Conservation (phyloP, 1,139 yeast genomes). For the Entelexis sorbosivorans region DNA sequence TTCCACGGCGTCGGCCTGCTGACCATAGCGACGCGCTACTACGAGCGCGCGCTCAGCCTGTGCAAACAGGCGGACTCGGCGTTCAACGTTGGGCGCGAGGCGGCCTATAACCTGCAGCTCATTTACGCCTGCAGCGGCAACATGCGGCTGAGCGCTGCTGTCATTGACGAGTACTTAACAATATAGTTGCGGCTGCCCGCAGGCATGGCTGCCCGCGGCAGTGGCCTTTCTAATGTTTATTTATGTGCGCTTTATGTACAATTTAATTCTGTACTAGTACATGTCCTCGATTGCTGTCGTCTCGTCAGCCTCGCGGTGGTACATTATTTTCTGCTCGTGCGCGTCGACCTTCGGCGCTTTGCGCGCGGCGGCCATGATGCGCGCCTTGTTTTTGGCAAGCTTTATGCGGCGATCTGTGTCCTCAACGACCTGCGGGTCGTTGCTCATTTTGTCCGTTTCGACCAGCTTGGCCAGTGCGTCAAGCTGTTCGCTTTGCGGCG, state of each 20-base stretch:
- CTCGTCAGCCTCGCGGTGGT: conserved; percentile 13
- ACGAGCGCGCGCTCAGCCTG: conserved; percentile 48
- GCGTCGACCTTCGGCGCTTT: conserved; percentile 13
- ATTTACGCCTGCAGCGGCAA: conserved; percentile 74
- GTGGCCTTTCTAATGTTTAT: too few relatives aligned
- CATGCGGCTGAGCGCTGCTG: conserved; percentile 45
- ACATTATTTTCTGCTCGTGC: conserved; percentile 19
- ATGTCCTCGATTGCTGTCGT: conserved; percentile 21
- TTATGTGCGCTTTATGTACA: too few relatives aligned
- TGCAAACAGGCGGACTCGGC: conserved; percentile 27
- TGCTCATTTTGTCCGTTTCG: conserved; percentile 7
- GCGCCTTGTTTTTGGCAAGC: conserved; percentile 22
- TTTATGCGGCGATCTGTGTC: conserved; percentile 17
- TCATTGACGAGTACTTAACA: conserved; percentile 55
- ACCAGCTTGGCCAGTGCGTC: conserved; percentile 7
- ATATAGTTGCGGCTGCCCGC: too few relatives aligned
- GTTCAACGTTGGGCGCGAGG: conserved; percentile 56
- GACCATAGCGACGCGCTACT: conserved; percentile 59
- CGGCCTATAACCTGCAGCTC: conserved; percentile 73
- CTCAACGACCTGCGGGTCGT: conserved; percentile 19
- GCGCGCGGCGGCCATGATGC: conserved; percentile 15
- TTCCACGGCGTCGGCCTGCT: conserved; percentile 75
- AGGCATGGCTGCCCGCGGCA: too few relatives aligned
- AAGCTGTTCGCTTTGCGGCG: conserved; percentile 7
- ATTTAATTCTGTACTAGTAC: conserved; percentile 2